Base-by-base conservation (phyloP, 768 basidiomycete genomes). In the Tulasnella sp. region DNA sequence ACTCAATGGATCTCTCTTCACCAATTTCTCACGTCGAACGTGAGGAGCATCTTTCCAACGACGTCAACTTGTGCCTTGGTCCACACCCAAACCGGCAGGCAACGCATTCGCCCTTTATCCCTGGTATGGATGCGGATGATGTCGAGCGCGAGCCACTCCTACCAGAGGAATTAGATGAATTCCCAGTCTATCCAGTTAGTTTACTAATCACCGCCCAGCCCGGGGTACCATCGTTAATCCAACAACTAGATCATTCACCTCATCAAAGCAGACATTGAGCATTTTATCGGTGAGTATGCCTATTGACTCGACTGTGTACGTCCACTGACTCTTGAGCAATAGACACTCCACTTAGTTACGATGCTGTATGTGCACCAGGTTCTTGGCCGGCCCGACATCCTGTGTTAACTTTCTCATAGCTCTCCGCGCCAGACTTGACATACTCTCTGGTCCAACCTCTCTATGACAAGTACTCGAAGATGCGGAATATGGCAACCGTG, bases 361-460 rank as follows among this genome's bases (percentile, higher is more conserved):
- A 90, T 62, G 83, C 85, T 19, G 86, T 88, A 58, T 62, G 82
- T 72, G 14, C 23, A 45, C 1, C 32, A 2, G 17, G 36, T 25
- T 27, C 17, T 17, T 12, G 21, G 39, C 35, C 11, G 21, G 25
- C 2, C 50, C 9, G 23, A 4, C 25, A 54, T 50, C 14, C 68
- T 17, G 17, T 12, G 12, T 59, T 19, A 32, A 48, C 6, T 2
- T 2, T 6, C 15, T 17, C 34, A 29, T 59, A 93, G 83, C 73
- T 96, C 42, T 77, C 77, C 1, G 82, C 84, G 1, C 88, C 93
- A 1, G 93, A 97, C 67, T 76, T 92, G 34, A 90, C 86, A 1
- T 96, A 96, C 67, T 85, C 88, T 1, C 82, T 97, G 60, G 75
- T 94, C 15, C 55, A 82, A 35, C 93, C 93, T 0, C 75, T 97